A percentile compares a stretch with the other conserved stretches of the same genome.
phyloP scores from a whole-genome alignment of 306 rosid species.

The Rosa multiflora region DNA sequence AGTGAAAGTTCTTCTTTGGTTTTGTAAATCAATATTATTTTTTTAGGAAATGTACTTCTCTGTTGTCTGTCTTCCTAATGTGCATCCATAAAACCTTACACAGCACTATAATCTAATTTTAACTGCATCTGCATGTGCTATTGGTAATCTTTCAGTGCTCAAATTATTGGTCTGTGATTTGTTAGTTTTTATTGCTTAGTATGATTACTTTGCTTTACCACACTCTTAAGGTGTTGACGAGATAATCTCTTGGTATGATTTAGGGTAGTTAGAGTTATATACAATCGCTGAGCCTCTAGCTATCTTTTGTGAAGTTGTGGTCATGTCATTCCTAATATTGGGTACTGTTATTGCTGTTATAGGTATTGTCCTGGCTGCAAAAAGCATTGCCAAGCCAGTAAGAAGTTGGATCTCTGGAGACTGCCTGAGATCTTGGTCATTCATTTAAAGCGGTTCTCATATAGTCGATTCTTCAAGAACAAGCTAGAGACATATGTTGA shows the following conservation, averaged over 20 bases:
- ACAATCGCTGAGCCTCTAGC: not conserved
- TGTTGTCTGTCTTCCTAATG: not conserved
- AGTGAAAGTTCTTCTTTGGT: conserved; percentile 11
- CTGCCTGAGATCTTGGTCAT: conserved; percentile 96
- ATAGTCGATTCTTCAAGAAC: conserved; percentile 88
- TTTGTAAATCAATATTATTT: conserved; percentile 12
- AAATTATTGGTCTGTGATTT: not conserved
- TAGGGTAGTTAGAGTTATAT: not conserved
- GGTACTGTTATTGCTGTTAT: conserved; percentile 21
- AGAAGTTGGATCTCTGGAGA: conserved; percentile 98
- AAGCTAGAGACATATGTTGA: conserved; percentile 94
- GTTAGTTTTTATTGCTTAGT: not conserved
- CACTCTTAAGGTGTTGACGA: not conserved
- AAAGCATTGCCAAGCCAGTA: conserved; percentile 86
- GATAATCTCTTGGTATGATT: not conserved
- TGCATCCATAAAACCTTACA: not conserved
- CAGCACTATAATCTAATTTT: not conserved
- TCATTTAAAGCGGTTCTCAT: conserved; percentile 96
- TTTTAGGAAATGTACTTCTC: not conserved
- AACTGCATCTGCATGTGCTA: not conserved
- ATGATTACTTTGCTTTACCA: not conserved
- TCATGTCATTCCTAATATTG: conserved; percentile 24
- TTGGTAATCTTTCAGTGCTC: conserved; percentile 4
- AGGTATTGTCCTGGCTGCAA: conserved; percentile 97
- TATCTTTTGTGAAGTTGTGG: conserved; percentile 18